Evolutionary conservation across 192 early-diverging fungal species (phyloP), one percentile per base, ranked within the genome.

Genomic region (Coemansia sp.): DNA sequence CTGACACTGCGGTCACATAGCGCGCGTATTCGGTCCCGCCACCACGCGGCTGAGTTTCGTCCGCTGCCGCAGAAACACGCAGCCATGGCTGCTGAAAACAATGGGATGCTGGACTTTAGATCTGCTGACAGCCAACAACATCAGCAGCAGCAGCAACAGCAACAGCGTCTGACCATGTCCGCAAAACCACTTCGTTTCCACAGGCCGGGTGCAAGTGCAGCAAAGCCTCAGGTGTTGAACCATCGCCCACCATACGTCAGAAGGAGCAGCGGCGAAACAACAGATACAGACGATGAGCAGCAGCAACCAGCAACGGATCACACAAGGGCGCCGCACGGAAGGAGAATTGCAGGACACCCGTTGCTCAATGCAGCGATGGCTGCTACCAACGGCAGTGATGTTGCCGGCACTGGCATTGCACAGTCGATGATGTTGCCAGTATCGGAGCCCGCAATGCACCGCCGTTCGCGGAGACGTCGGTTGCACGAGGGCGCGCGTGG

Each of bases 1-100:
- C 42, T 47, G 32, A 71, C 76, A 8, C 69, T 83, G 55, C 68
- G 80, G 21, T 68, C 80, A 0, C 68, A 83, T 37, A 83, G 80
- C 69, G 67, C 80, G 36, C 72, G 72, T 42, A 46, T 68, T 21
- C 57, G 43, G 10, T 54, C 65, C 26, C 62, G 80, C 55, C 45
- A 82, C 39, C 72, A 71, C 16, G 73, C 63, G 41, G 52, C 63
- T n/a, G 64, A 47, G 18, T 26, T 76, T 26, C 69, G 73, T 41
- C 41, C 73, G 12, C 26, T 76, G 40, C 67, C 78, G 0, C 41
- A 42, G 6, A 6, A 5, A 6, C 26, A 58, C 56, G 39, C 5
- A 9, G 37, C 36, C 8, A 6, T 41, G 2, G 37, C 11, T 5
- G 16, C 26, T 8, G 37, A 58, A 13, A 19, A 21, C 8, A 18